Percentiles rank a stretch among this genome's conserved stretches.
Evolutionary conservation across 225 moss, liverwort and hornwort species (phyloP).

Genomic region (Anthoceros angustus): DNA sequence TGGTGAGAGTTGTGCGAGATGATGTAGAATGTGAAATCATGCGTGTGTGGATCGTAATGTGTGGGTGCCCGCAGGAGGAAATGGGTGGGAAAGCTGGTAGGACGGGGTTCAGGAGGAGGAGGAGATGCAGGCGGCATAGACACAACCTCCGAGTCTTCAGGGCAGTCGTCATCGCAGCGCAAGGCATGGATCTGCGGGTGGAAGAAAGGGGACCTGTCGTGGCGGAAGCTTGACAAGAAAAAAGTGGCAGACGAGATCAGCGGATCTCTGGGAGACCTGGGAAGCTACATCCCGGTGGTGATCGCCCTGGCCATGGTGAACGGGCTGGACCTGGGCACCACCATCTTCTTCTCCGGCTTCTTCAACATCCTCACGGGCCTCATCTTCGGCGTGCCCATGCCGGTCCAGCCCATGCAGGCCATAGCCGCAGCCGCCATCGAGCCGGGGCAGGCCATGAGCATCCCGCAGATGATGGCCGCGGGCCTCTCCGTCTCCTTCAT

Average conservation of each 20-base stretch:
- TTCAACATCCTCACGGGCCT: slow-evolving; percentile 46
- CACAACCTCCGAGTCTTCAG: not conserved
- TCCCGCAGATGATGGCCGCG: slow-evolving; percentile 50
- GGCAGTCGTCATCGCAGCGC: not conserved
- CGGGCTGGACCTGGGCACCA: slow-evolving; percentile 54
- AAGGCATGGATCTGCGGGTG: not conserved
- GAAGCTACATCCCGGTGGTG: slow-evolving; percentile 50
- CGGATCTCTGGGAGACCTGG: slow-evolving; percentile 47
- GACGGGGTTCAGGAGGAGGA: no score
- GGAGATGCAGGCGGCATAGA: not conserved
- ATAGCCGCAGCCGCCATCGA: slow-evolving; percentile 44
- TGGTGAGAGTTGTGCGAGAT: no score
- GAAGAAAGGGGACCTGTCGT: not conserved
- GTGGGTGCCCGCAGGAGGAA: no score
- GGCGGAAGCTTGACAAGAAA: not conserved
- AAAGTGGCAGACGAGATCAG: slow-evolving; percentile 47
- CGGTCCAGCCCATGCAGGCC: slow-evolving; percentile 65
- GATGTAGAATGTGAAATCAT: no score
- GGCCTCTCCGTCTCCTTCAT: slow-evolving; percentile 25
- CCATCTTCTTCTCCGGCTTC: slow-evolving; percentile 49
- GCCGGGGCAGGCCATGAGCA: slow-evolving; percentile 27
- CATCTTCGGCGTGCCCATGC: slow-evolving; percentile 52
- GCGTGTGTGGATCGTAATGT: no score
- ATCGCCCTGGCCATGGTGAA: slow-evolving; percentile 49
- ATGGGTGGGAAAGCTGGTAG: no score